phyloP scores from a whole-genome alignment of 768 basidiomycete genomes.

The Auricularia auricula-judae region DNA sequence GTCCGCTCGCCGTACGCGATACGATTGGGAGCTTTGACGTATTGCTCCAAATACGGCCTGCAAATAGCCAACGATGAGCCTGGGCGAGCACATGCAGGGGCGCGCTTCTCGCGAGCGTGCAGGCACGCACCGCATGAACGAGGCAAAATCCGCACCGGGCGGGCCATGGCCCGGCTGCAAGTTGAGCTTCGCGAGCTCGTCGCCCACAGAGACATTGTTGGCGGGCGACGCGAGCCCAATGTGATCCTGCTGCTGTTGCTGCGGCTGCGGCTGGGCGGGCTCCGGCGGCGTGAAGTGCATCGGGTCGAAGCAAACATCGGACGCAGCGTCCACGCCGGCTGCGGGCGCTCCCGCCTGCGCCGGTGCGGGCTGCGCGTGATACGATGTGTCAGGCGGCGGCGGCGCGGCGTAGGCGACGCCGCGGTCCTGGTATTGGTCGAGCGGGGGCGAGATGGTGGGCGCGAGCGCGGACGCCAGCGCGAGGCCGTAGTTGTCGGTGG shows the following conservation, averaged over 20 bases:
- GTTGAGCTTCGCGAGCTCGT: not conserved
- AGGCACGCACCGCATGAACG: slow-evolving; percentile 58
- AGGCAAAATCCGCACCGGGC: slow-evolving; percentile 59
- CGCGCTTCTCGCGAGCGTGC: not conserved
- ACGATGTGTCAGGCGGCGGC: not conserved
- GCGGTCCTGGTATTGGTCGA: not conserved
- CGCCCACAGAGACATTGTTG: not conserved
- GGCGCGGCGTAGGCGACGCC: not conserved
- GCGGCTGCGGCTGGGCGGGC: not conserved
- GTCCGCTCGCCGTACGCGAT: slow-evolving; percentile 88
- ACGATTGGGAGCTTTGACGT: slow-evolving; percentile 73
- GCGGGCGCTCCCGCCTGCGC: not conserved
- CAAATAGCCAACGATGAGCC: slow-evolving; percentile 10
- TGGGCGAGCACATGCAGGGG: slow-evolving; percentile 11
- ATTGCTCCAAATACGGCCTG: slow-evolving; percentile 77
- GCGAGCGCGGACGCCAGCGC: not conserved
- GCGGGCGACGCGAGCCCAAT: not conserved
- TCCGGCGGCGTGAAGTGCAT: not conserved
- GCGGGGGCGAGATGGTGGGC: not conserved
- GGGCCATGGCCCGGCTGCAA: slow-evolving; percentile 26
- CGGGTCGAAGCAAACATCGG: not conserved
- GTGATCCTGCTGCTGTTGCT: not conserved
- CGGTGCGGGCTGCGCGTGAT: not conserved
- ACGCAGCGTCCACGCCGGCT: not conserved
- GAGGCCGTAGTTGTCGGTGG: not conserved